These are phyloP conservation scores for Agaricus sinodeliciosus DNA, from an alignment of 768 basidiomycete genomes.

Conservation along the genomic window DNA sequence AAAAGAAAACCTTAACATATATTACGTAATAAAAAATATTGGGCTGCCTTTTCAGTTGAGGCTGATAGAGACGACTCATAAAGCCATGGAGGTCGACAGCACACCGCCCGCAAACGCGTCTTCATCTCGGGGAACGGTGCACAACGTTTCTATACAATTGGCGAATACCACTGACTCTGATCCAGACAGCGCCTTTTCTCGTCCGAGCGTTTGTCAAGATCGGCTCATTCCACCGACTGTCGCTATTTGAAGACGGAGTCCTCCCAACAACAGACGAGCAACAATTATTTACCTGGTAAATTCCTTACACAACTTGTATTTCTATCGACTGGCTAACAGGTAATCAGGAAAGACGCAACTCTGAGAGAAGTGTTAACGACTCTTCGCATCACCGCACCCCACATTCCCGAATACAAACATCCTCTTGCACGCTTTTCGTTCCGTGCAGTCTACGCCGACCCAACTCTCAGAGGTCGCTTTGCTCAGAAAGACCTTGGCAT, in stretches of 20 bases:
- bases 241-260: constrained; percentile 71
- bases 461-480: constrained; percentile 63
- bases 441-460: constrained; percentile 73
- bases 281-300: constrained; percentile 75
- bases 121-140: constrained; percentile 56
- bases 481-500: constrained; percentile 74
- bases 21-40: constrained; percentile 1
- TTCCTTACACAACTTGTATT: not conserved
- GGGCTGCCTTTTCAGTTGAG: no score
- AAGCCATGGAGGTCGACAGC: constrained; percentile 14
- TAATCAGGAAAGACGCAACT: constrained; percentile 74
- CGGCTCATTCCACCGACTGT: constrained; percentile 67
- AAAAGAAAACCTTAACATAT: not conserved
- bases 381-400: constrained; percentile 65
- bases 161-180: not conserved
- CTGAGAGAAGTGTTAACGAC: constrained; percentile 73
- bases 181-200: constrained; percentile 73
- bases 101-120: constrained; percentile 36
- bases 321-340: not conserved
- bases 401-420: constrained; percentile 67
- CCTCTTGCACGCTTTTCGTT: constrained; percentile 80
- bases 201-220: constrained; percentile 80
- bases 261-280: constrained; percentile 78
- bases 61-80: not conserved
- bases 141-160: not conserved